Percentiles rank a stretch among this genome's conserved stretches.
These are phyloP conservation scores for Ramalina peruviana DNA, from an alignment of 495 filamentous ascomycete genomes.

Conservation along the genomic window DNA sequence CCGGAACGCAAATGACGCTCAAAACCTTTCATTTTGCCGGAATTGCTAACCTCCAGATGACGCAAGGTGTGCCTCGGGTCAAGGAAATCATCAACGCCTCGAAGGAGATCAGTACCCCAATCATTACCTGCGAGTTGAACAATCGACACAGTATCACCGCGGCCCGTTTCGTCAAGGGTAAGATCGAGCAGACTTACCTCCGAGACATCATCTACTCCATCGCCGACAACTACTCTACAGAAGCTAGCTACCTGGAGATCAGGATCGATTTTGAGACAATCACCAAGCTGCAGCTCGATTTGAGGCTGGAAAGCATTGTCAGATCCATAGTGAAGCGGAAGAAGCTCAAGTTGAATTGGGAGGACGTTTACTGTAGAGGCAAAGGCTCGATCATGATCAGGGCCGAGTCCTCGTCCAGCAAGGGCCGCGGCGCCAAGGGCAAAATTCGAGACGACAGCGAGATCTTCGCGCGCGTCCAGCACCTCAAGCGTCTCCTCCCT, in stretches of 20 bases:
- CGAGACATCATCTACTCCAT: slow-evolving; percentile 57
- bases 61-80: slow-evolving; percentile 96
- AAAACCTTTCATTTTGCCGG: slow-evolving; percentile 99
- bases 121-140: slow-evolving; percentile 72
- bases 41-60: slow-evolving; percentile 98
- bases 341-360: slow-evolving; percentile 54
- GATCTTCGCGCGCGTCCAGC: slow-evolving; percentile 66
- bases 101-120: slow-evolving; percentile 80
- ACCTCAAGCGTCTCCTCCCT: slow-evolving; percentile 69
- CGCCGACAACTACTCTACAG: slow-evolving; percentile 67
- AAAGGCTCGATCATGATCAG: slow-evolving; percentile 35
- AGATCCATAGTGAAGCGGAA: slow-evolving; percentile 59
- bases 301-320: slow-evolving; percentile 53
- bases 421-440: slow-evolving; percentile 36
- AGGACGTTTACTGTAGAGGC: slow-evolving; percentile 34
- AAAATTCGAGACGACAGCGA: slow-evolving; percentile 42
- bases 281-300: slow-evolving; percentile 60
- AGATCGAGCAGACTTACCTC: slow-evolving; percentile 80
- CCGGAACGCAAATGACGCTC: slow-evolving; percentile 97
- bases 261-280: slow-evolving; percentile 67
- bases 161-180: slow-evolving; percentile 75
- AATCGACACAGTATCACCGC: slow-evolving; percentile 54
- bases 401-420: slow-evolving; percentile 29
- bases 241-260: slow-evolving; percentile 58
- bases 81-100: slow-evolving; percentile 99